These are phyloP conservation scores for Tolypocladium tundrense DNA, from an alignment of 2,329 filamentous ascomycete species.

Conservation along the genomic window DNA sequence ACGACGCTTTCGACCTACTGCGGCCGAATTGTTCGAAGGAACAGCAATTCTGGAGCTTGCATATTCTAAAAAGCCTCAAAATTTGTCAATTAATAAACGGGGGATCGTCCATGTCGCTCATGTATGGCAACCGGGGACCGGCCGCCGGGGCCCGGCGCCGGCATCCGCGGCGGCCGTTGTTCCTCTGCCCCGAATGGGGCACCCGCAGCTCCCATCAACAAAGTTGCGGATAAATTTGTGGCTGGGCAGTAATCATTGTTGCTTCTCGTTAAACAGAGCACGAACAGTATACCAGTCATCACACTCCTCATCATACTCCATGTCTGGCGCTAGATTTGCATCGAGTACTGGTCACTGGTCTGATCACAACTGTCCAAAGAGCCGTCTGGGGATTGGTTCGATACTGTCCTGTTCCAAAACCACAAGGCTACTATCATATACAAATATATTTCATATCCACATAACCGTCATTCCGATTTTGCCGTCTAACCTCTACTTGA, in stretches of 20 bases:
- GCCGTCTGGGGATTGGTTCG: neutral
- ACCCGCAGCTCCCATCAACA: neutral
- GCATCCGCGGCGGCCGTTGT: neutral
- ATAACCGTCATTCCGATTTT: neutral
- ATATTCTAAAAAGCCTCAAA: neutral
- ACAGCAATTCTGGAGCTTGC: neutral
- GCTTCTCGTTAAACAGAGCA: too few relatives aligned
- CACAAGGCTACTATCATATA: neutral
- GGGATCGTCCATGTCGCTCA: neutral
- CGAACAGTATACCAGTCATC: neutral
- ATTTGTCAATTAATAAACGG: neutral
- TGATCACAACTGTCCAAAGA: neutral
- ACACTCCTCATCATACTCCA: neutral
- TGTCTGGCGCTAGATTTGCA: neutral
- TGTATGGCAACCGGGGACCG: neutral
- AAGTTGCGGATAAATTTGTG: neutral
- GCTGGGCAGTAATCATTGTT: too few relatives aligned
- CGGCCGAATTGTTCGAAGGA: neutral
- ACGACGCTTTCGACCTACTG: neutral
- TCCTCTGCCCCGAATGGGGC: neutral
- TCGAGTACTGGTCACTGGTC: neutral
- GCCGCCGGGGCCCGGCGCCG: neutral
- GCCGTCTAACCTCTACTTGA: slow-evolving; percentile 5
- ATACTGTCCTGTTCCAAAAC: neutral
- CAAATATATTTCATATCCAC: neutral